A percentile compares a stretch with the other conserved stretches of the same genome.
phyloP scores from a whole-genome alignment of 176 grass and related monocot genomes.

The Hordeum marinum region DNA sequence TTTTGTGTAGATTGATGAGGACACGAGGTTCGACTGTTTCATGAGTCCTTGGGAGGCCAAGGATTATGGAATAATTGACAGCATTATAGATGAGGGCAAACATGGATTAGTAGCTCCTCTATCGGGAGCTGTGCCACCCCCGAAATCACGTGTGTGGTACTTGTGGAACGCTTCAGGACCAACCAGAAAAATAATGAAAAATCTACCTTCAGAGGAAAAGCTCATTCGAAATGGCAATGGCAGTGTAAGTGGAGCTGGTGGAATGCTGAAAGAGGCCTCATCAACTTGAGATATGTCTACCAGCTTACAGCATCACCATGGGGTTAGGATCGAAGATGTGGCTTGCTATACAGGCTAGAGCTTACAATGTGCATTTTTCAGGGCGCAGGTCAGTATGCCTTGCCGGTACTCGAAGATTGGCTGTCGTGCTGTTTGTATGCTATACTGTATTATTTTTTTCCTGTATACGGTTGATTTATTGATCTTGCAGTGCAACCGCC shows the following conservation, averaged over 20 bases:
- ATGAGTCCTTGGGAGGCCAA: slow-evolving; percentile 98
- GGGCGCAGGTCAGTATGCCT: not conserved
- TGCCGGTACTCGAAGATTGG: slow-evolving; percentile 2
- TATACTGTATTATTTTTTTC: not conserved
- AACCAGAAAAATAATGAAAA: slow-evolving; percentile 54
- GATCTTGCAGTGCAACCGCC: not conserved
- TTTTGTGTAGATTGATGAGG: slow-evolving; percentile 66
- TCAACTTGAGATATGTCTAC: slow-evolving; percentile 12
- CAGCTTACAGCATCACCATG: not conserved
- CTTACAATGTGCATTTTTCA: not conserved
- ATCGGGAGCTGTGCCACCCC: slow-evolving; percentile 55
- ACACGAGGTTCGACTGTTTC: slow-evolving; percentile 88
- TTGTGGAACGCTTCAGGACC: slow-evolving; percentile 61
- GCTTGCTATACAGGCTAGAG: not conserved
- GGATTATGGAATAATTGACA: slow-evolving; percentile 85
- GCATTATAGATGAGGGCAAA: slow-evolving; percentile 77
- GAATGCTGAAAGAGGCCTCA: slow-evolving; percentile 40
- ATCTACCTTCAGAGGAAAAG: slow-evolving; percentile 69
- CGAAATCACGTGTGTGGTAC: slow-evolving; percentile 76
- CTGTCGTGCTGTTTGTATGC: not conserved
- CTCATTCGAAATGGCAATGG: slow-evolving; percentile 40
- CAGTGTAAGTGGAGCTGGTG: slow-evolving; percentile 17
- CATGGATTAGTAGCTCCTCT: slow-evolving; percentile 73
- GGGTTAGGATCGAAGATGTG: not conserved
- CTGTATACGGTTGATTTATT: not conserved